Base-by-base conservation (phyloP, 2,329 filamentous ascomycete species). In the Camptophora hylomeconis region DNA sequence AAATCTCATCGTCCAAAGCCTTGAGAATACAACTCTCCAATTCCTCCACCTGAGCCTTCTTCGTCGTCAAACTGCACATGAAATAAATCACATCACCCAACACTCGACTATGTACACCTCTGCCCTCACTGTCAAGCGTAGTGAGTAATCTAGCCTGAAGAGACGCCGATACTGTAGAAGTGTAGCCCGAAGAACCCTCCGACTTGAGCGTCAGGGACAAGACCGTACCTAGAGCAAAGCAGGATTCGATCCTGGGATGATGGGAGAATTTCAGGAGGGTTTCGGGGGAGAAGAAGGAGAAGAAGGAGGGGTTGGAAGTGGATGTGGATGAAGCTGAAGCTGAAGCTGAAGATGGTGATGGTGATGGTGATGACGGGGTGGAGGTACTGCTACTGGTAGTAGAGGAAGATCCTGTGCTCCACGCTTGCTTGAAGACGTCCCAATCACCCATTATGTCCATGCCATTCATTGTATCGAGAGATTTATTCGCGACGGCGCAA, bases 151-250 rank as follows among this genome's bases (percentile, higher is more conserved):
- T 49, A 31, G 67, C 57, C 30, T 70, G 67, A 15, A 74, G 46
- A 0, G 59, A 60, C 11, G 58, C 55, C 2, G 69, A 63, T 4
- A 65, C 69, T 1, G 57, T 69, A 1, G 67, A 72, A 3, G 60
- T 68, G 40, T 74, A 74, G 8, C 69, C 67, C 58, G 39, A 30
- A 14, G 63, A 65, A 17, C 49, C 46, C 3, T 53, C 46, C 42
- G 72, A 67, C 21, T 56, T 54, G 13, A 75, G 40, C 8, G 61
- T 60, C 20, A 92, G 73, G 1, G 77, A 75, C 7, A 89, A 58
- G 1, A 89, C 77, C 2, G 71, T 79, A 0, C 82, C 82, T 1
- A 89, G 55, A 0, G 80, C 76, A 57, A 81, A 80, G 0, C 78
- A 70, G 5, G 75, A 70, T 3, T 70, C 61, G 0, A 89, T 70